Evolutionary conservation across 164 flowering plant species (phyloP), one percentile per base, ranked within the genome.

Genomic region (Buxus sempervirens): DNA sequence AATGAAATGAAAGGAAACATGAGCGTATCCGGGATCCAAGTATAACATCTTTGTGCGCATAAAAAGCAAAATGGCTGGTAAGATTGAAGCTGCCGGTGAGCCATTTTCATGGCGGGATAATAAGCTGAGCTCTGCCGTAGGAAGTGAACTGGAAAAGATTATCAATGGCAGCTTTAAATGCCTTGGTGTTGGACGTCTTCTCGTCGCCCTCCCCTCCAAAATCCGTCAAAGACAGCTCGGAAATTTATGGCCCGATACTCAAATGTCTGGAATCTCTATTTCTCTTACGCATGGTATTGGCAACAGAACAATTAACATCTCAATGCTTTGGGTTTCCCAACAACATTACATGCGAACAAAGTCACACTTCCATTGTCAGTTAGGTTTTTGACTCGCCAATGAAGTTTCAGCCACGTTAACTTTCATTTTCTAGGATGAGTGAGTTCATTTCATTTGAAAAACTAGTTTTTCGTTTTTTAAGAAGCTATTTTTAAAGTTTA

Each of bases 81-180:
- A n/a, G n/a, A n/a, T 83, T 83, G 74, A 91, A 88, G 71, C 90
- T 81, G 0, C 96, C 93, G 0, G 97, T 91, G 9, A 91, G 75
- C 96, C 96, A 91, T 73, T 81, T 85, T 28, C 97, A 96, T 0
- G 89, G 82, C 0, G 97, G 97, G 0, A 91, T 86, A 53, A 82
- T 53, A 23, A 91, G 91, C 79, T 76, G 81, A 0, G 85, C 84
- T 5, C 97, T 93, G 8, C 97, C 97, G 60, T 81, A 83, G 0
- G 71, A 21, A 0, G 83, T 79, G 5, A 61, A 65, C 56, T 74
- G 55, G 71, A 86, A 79, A 15, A 91, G 85, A 25, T 82, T 75
- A 13, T 68, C 76, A 21, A 91, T 72, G 21, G 97, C 97, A 0
- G 72, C 41, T 21, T 71, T 63, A 45, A 91, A 91, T 0, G 89